Base-by-base conservation (phyloP, 2,329 filamentous ascomycete species). In the Pyrenophora teres region DNA sequence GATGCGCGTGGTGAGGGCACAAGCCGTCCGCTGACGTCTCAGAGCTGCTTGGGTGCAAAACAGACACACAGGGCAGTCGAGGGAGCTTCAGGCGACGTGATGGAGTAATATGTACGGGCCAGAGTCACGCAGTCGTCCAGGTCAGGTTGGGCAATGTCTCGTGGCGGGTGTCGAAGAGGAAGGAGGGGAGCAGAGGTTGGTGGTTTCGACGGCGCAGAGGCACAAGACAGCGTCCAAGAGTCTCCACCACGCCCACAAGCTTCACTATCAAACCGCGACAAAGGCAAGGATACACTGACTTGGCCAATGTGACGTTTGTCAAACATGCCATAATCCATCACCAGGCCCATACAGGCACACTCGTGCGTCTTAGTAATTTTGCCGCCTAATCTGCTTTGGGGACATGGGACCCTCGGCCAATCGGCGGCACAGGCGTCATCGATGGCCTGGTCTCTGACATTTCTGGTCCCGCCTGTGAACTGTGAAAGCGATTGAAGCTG, bases 21-120 rank as follows among this genome's bases (percentile, higher is more conserved):
- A 44, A n/a, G 49, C 53, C 46, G 52, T 50, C 41, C 56, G 63
- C 63, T 63, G 68, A 64, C 59, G 68, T 68, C 60, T 67, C 56
- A 64, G 62, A 52, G 43, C 50, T 55, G 60, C 45, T 60, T 53
- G 35, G 56, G 52, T 41, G 44, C 50, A 47, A 50, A 39, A 45
- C 40, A 50, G 40, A 27, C 21, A 25, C 30, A n/a, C 25, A 33
- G 40, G 53, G 52, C 36, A 37, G 52, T 38, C 18, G 33, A 44
- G 46, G 27, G 19, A 6, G 50, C 40, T 55, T 49, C 45, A 52
- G 40, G 38, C 43, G 47, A 40, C 43, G 48, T 39, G 30, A 21
- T 39, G 30, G 23, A 40, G 44, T 30, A 38, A 31, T 35, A 31
- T 49, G 27, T 53, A 31, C 30, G 30, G 50, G 56, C 37, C 51